Base-by-base conservation (phyloP, 352 stramenopile genomes). In the Globisporangium cylindrosporum region DNA sequence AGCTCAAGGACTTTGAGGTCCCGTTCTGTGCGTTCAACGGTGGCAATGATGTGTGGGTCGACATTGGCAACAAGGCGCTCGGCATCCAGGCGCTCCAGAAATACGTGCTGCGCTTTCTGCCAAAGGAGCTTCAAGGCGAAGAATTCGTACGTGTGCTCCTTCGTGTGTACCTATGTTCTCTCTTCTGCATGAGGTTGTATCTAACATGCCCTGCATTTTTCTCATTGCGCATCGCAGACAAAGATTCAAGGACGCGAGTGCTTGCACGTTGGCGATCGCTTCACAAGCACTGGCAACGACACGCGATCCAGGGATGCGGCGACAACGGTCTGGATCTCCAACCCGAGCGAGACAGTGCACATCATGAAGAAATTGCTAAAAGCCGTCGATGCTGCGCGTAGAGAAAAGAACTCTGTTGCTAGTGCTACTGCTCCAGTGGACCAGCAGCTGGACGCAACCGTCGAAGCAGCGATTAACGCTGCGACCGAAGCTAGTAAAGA, bases 11-110 rank as follows among this genome's bases (percentile, higher is more conserved):
- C 66, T 84, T 79, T 18, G 57, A 53, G 1, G 79, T 99, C 24
- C 97, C 97, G 10, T 98, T 97, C 70, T 99, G 95, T 71, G 95
- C 95, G 1, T 99, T 99, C 72, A 99, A 99, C 75, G 97, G 97
- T 29, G 97, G 97, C 15, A 92, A 95, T 46, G 97, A 99, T 73
- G 93, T 96, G 51, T 99, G 93, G 93, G 93, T 99, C 15, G 97
- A 99, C 74, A 89, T 98, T 49, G 97, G 97, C n/a, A 97, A 99
- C 78, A 99, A 99, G 75, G 82, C 91, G 10, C 86, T 98, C 25
- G 97, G 91, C 14, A 97, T 99, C 46, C 74, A 92, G 66, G 92
- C 97, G 36, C 77, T 99, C 20, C 89, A 98, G 72, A 84, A 91
- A 59, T 93, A 90, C 57, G 84, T 94, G 12, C 86, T 91, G 61